phyloP scores from a whole-genome alignment of 2,329 filamentous ascomycete genomes.

The Verticillium nonalfalfae region DNA sequence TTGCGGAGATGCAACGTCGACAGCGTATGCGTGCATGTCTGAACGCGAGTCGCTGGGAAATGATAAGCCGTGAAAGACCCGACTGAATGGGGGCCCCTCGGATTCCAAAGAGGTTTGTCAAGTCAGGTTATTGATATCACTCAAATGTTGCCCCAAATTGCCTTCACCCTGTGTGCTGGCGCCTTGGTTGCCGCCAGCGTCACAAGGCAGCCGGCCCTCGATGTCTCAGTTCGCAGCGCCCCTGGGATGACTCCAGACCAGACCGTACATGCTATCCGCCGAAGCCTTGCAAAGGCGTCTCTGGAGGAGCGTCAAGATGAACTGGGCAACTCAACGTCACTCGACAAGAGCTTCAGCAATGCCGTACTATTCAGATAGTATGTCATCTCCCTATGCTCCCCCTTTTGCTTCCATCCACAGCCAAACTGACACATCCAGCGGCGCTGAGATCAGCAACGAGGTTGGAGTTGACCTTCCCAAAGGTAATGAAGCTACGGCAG shows the following conservation, averaged over 20 bases:
- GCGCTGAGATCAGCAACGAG: constrained; percentile 4
- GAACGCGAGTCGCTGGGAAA: not conserved
- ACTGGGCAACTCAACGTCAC: constrained; percentile 17
- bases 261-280: constrained; percentile 2
- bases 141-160: not conserved
- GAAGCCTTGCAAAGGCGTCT: constrained; percentile 1
- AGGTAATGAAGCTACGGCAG: constrained; percentile 13
- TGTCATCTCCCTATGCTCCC: constrained; percentile 2
- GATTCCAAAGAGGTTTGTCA: not conserved
- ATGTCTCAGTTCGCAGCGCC: constrained; percentile 2
- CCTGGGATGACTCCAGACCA: constrained; percentile 2
- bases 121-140: not conserved
- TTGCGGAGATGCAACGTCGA: not conserved
- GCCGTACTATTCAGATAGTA: constrained; percentile 27
- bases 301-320: constrained; percentile 2
- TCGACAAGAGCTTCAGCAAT: constrained; percentile 33
- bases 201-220: not conserved
- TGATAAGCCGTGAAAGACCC: not conserved
- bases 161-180: not conserved
- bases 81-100: not conserved
- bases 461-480: not conserved
- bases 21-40: not conserved
- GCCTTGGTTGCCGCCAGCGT: not conserved
- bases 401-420: too few species aligned
- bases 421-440: not conserved